Percentiles rank a stretch among this genome's conserved stretches.
These are phyloP conservation scores for Ceraceosorus bombacis DNA, from an alignment of 1,284 basidiomycete genomes.

Conservation along the genomic window DNA sequence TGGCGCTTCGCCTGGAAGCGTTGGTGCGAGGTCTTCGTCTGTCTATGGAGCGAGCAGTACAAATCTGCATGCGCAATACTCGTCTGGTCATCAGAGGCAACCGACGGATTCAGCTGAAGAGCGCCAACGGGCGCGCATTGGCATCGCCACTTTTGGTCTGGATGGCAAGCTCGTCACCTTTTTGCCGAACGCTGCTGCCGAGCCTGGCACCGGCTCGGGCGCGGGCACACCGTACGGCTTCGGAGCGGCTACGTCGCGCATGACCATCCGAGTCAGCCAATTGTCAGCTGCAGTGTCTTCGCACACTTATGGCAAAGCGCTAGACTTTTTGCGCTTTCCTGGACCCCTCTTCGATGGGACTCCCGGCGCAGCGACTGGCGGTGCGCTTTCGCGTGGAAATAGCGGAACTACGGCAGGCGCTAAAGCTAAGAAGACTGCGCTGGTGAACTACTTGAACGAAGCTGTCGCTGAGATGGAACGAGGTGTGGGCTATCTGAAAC, in stretches of 20 bases:
- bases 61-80: constrained; percentile 11
- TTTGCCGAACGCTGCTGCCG: constrained; percentile 20
- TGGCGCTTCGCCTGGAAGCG: neutral
- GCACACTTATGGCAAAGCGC: constrained; percentile 30
- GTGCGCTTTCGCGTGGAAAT: constrained; percentile 29
- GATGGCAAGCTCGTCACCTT: constrained; percentile 42
- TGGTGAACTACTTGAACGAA: constrained; percentile 38
- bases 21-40: neutral
- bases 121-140: constrained; percentile 28
- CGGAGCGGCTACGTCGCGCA: constrained; percentile 19
- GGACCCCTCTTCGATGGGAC: constrained; percentile 35
- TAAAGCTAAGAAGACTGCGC: constrained; percentile 37
- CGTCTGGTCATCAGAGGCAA: constrained; percentile 9
- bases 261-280: constrained; percentile 19
- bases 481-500: constrained; percentile 36
- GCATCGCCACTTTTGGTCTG: constrained; percentile 39
- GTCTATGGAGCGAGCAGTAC: constrained; percentile 5
- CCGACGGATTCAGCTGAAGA: constrained; percentile 30
- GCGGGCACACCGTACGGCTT: constrained; percentile 15
- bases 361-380: constrained; percentile 6
- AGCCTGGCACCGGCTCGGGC: constrained; percentile 13
- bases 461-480: constrained; percentile 32
- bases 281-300: constrained; percentile 29
- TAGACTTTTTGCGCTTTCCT: constrained; percentile 38
- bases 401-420: constrained; percentile 15